These are phyloP conservation scores for Taxillus chinensis DNA, from an alignment of 164 flowering plant genomes.

Conservation along the genomic window DNA sequence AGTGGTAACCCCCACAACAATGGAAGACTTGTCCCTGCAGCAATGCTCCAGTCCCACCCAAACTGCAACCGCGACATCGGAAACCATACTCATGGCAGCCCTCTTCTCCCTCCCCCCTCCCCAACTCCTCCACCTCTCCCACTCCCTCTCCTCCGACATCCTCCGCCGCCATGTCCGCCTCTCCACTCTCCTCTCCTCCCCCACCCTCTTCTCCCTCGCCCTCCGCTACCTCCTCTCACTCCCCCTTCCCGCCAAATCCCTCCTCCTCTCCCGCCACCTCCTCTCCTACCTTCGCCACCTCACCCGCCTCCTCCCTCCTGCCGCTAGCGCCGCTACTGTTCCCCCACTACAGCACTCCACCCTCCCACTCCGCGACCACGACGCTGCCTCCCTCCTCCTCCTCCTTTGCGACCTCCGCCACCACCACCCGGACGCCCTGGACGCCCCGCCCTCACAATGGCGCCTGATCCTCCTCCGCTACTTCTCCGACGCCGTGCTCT, in stretches of 20 bases:
- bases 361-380: slow-evolving; percentile 40
- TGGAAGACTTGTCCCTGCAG: no score
- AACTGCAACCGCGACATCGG: no score
- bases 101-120: slow-evolving; percentile 32
- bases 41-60: no score
- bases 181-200: slow-evolving; percentile 38
- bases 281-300: slow-evolving; percentile 5
- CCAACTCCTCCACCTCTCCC: slow-evolving; percentile 47
- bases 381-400: slow-evolving; percentile 56
- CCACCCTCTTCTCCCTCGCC: slow-evolving; percentile 66
- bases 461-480: slow-evolving; percentile 18
- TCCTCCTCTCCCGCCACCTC: slow-evolving; percentile 22
- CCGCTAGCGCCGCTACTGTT: slow-evolving; percentile 10
- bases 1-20: no score
- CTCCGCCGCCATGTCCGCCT: slow-evolving; percentile 55
- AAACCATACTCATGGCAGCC: slow-evolving; percentile 13
- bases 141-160: slow-evolving; percentile 39
- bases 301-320: slow-evolving; percentile 2
- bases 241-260: slow-evolving; percentile 14
- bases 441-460: slow-evolving; percentile 31
- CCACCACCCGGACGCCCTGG: slow-evolving; percentile 28
- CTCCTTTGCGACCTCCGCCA: slow-evolving; percentile 65
- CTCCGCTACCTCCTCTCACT: slow-evolving; percentile 55
- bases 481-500: slow-evolving; percentile 19
- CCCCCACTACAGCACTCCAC: slow-evolving; percentile 7